phyloP scores from a whole-genome alignment of 176 grass and related monocot genomes.

The Sorghum bicolor region Sorghum_bicolor_NCBIv3 NC_012873.2:52741501-52742000 shows the following conservation, averaged over 20 bases:
- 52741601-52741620: background rate
- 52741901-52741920: no score
- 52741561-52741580: background rate
- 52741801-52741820: no score
- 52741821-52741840: no score
- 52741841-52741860: no score
- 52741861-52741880: no score
- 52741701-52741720: constrained; percentile 61
- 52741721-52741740: constrained; percentile 33
- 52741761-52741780: no score
- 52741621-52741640: background rate
- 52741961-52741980: no score
- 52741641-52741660: background rate
- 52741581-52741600: background rate
- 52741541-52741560: background rate
- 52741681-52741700: constrained; percentile 57
- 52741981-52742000: no score
- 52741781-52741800: no score
- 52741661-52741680: constrained; percentile 45
- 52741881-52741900: no score
- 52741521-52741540: background rate
- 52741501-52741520: background rate
- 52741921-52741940: no score
- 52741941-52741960: no score
- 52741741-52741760: constrained; percentile 30